Base-by-base conservation (phyloP, 2,329 filamentous ascomycete species). In the Cyphellophora europaea region DNA sequence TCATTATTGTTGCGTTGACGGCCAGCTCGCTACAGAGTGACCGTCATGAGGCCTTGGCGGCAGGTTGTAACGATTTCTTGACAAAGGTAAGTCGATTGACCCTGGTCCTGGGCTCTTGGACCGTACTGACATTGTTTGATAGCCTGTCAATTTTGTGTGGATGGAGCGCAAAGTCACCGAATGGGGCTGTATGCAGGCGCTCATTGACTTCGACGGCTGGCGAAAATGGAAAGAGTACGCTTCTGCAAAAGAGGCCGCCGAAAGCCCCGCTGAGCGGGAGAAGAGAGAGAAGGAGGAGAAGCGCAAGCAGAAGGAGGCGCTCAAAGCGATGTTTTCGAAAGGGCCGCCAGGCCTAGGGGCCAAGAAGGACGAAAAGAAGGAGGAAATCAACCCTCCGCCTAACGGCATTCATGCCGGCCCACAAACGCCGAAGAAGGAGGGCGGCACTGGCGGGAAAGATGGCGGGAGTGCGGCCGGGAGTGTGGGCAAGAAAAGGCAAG, bases 151-250 rank as follows among this genome's bases (percentile, higher is more conserved):
- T 57, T 95, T 95, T 54, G 82, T 93, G 40, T 98, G 89, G 88
- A 74, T 98, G 16, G 86, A 95, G 58, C 78, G 89, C 38, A 98
- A 98, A 59, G 88, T 96, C 49, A 95, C 93, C 63, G 91, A 98
- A 68, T 98, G 91, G 91, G 91, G 91, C 37, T 96, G 91, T 66
- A 98, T 98, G 91, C 91, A 96, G 65, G 91, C 91, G 6, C 72
- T 98, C 15, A 96, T 98, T 53, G 91, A 98, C 64, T 96, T 91
- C 56, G 89, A 96, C 56, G 91, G 91, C 42, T 98, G 91, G 91
- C 77, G 88, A 36, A 86, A 86, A 59, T 98, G 91, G 91, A 94
- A 94, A 58, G 84, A 91, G 52, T 89, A 84, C 53, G 62, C 61
- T 25, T 58, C 58, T 16, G 53, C 53, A 11, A 56, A 55, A 35